Evolutionary conservation across 1,284 basidiomycete species (phyloP), one percentile per base, ranked within the genome.

Genomic region (Macrocybe sp.): DNA sequence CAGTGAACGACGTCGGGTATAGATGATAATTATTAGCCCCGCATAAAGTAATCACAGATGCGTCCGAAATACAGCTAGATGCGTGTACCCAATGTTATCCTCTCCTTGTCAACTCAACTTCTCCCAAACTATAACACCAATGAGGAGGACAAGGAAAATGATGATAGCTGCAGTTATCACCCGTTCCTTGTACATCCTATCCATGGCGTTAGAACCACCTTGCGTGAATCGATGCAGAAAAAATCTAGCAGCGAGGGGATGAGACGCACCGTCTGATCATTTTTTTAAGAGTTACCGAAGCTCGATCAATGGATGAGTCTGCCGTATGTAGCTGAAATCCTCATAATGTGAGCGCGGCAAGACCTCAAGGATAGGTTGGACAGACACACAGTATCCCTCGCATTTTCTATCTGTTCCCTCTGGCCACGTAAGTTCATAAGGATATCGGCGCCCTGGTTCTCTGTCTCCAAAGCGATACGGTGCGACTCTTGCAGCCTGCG

Each of bases 381-480:
- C 6, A 30, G 29, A 69, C 84, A 32, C 55, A 94, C 89, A 47
- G 89, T 93, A 68, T 93, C 89, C 59, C 96, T 75, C 14, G 95
- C 82, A 62, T 97, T 89, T 72, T 97, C 89, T 55, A 99, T 95
- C 69, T 96, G 94, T 64, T 98, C 97, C 53, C 97, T 71, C 70
- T 99, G 97, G 2, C 78, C 73, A 44, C 93, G 72, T 53, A 99
- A 73, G 61, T 90, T 93, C 59, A 85, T 67, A 53, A 99, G 64
- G 59, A 99, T 98, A 57, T 93, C 93, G 9, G 93, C 85, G 7
- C 97, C 97, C 34, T 98, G 85, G 59, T 92, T 85, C 69, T 99
- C 97, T 7, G 97, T 98, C 74, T 99, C 95, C 28, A 99, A 72
- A 6, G 96, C 96, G 40, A 99, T 82, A 16, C 93, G 78, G 54